Percentiles rank a stretch among this genome's conserved stretches.
Evolutionary conservation across 495 filamentous ascomycete species (phyloP).

Genomic region (Penicillium egyptiacum): DNA sequence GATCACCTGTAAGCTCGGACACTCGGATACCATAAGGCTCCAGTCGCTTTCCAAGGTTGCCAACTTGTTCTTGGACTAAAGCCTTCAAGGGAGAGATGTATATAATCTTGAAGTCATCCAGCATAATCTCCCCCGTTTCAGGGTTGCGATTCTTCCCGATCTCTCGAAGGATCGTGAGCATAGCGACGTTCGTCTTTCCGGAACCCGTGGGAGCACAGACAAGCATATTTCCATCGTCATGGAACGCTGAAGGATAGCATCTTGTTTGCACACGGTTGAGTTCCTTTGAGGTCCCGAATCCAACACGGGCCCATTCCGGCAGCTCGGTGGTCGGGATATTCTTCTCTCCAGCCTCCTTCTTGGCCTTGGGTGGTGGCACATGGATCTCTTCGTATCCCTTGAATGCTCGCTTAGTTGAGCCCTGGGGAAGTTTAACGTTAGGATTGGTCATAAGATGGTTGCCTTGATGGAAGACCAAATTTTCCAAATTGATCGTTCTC

Average conservation of each 20-base stretch:
- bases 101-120: conserved; percentile 97
- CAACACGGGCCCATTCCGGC: conserved; percentile 85
- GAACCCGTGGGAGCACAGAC: conserved; percentile 96
- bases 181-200: conserved; percentile 98
- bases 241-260: conserved; percentile 88
- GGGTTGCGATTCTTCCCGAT: conserved; percentile 93
- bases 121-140: conserved; percentile 80
- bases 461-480: conserved; percentile 94
- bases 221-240: conserved; percentile 95
- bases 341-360: conserved; percentile 73
- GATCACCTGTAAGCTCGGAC: conserved; percentile 91
- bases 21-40: conserved; percentile 90
- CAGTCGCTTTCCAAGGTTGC: conserved; percentile 89
- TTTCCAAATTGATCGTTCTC: conserved; percentile 88
- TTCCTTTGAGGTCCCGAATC: conserved; percentile 77
- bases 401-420: conserved; percentile 89
- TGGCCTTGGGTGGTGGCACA: conserved; percentile 85
- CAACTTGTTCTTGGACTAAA: conserved; percentile 93
- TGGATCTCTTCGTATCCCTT: conserved; percentile 99
- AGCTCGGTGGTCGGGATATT: conserved; percentile 80
- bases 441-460: conserved; percentile 99
- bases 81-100: conserved; percentile 98
- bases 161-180: conserved; percentile 94
- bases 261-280: conserved; percentile 94
- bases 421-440: conserved; percentile 91